Base-by-base conservation (phyloP, 2,329 filamentous ascomycete species). In the Ceratocystiopsis sp. region DNA sequence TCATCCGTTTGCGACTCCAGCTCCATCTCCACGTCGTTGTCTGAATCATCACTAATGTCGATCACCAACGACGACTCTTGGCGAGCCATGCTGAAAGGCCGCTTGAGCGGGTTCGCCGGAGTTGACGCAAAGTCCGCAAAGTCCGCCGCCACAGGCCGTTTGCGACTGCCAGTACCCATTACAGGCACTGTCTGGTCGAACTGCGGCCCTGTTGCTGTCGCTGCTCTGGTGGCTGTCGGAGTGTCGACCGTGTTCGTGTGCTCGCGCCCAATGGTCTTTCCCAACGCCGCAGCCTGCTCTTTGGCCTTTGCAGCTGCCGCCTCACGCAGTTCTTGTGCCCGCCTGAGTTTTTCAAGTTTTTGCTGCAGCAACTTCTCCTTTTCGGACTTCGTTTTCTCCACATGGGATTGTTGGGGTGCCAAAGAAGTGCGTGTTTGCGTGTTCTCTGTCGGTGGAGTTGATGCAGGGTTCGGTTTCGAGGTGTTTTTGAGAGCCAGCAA, bases 261-360 rank as follows among this genome's bases (percentile, higher is more conserved):
- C 10, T 29, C 25, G 9, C 10, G 29, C 13, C 13, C 17, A 5
- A 45, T 38, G n/a, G 17, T 33, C 21, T 14, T 12, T 3, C 33
- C n/a, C 13, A 41, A 18, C 4, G 38, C 35, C 3, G 42, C 16
- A 0, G 41, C 39, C 17, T 46, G 37, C 3, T 38, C 32, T 11
- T 38, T 38, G 2, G 29, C 38, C 17, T 34, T 38, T 6, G 41
- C 32, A 17, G 40, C 35, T 7, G 42, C 41, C 3, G 59, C 45
- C 58, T 59, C 57, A 40, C 59, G 60, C 6, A 58, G 61, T 52
- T 70, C 65, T 32, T 71, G 64, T 34, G 68, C 63, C 51, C 74
- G 78, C 51, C 76, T 75, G 18, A 91, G 62, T 18, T 80, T 80
- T 46, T 85, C 83, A 54, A 93, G 78, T 51, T 84, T 85, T 55